These are phyloP conservation scores for Ganoderma boninense DNA, from an alignment of 1,284 basidiomycete genomes.

Conservation along the genomic window DNA sequence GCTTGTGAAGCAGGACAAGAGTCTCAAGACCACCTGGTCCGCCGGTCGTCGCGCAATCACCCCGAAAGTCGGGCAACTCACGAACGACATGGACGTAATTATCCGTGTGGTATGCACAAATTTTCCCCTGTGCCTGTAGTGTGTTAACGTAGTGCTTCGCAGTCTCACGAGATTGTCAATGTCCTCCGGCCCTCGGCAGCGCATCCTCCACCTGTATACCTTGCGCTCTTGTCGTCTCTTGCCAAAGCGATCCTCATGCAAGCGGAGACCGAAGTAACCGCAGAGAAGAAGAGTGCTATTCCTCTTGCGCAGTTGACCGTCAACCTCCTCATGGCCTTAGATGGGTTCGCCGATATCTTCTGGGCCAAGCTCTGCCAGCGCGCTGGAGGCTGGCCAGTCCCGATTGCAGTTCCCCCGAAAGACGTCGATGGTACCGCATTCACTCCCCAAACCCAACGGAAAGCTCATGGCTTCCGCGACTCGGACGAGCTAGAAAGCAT, in stretches of 20 bases:
- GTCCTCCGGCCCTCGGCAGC: constrained; percentile 52
- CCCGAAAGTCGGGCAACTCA: constrained; percentile 92
- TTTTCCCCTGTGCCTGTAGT: constrained; percentile 8
- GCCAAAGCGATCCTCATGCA: constrained; percentile 91
- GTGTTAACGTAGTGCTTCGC: constrained; percentile 22
- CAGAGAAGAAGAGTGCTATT: constrained; percentile 85
- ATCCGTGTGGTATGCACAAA: constrained; percentile 68
- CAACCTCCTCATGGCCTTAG: constrained; percentile 69
- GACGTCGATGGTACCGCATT: constrained; percentile 59
- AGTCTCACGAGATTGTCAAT: constrained; percentile 74
- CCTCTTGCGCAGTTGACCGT: constrained; percentile 85
- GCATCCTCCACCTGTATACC: constrained; percentile 63
- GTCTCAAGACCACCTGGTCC: constrained; percentile 63
- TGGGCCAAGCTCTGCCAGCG: constrained; percentile 89
- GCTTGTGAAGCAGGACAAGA: constrained; percentile 71
- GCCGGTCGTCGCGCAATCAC: constrained; percentile 86
- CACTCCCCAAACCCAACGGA: constrained; percentile 65
- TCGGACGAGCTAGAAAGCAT: constrained; percentile 56
- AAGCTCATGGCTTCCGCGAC: constrained; percentile 72
- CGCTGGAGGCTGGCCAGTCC: constrained; percentile 76
- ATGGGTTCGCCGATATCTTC: constrained; percentile 76
- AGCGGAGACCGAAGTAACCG: constrained; percentile 94
- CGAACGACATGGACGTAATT: constrained; percentile 80
- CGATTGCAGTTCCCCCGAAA: constrained; percentile 55
- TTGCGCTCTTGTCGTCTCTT: constrained; percentile 86